Evolutionary conservation across 2,329 filamentous ascomycete genomes (phyloP).

Genomic region (Aspergillus fischeri): DNA sequence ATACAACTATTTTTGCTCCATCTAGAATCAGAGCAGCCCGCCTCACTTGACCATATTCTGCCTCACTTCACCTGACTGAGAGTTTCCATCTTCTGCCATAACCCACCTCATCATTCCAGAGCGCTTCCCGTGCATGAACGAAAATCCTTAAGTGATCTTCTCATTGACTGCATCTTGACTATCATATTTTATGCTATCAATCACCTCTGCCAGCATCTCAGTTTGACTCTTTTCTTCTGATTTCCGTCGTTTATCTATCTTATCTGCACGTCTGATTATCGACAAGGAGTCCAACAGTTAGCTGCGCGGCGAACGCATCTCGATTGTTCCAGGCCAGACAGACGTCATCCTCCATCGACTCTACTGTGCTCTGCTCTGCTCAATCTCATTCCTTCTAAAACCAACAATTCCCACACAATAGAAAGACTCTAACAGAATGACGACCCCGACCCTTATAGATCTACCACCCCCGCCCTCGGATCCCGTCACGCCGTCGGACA

Average conservation of each 20-base stretch:
- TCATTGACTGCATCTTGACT: background rate
- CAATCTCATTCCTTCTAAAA: background rate
- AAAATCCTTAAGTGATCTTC: background rate
- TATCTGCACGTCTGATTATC: background rate
- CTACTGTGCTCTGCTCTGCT: background rate
- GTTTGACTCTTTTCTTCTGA: background rate
- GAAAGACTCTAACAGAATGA: constrained; percentile 19
- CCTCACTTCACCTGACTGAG: background rate
- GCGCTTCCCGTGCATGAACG: background rate
- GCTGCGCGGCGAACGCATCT: background rate
- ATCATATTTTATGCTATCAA: background rate
- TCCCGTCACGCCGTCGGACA: constrained; percentile 81
- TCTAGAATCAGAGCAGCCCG: background rate
- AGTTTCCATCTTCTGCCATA: background rate
- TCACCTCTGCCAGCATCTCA: background rate
- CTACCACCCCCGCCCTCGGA: constrained; percentile 77
- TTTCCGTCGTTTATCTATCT: background rate
- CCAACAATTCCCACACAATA: background rate
- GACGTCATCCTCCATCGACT: background rate
- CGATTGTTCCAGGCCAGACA: background rate
- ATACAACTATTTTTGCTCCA: background rate
- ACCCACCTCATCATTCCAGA: background rate
- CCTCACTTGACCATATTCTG: background rate
- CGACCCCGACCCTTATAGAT: constrained; percentile 70
- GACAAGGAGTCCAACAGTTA: background rate